Evolutionary conservation across 2,329 filamentous ascomycete genomes (phyloP).

Genomic region (Diaporthe citri): DNA sequence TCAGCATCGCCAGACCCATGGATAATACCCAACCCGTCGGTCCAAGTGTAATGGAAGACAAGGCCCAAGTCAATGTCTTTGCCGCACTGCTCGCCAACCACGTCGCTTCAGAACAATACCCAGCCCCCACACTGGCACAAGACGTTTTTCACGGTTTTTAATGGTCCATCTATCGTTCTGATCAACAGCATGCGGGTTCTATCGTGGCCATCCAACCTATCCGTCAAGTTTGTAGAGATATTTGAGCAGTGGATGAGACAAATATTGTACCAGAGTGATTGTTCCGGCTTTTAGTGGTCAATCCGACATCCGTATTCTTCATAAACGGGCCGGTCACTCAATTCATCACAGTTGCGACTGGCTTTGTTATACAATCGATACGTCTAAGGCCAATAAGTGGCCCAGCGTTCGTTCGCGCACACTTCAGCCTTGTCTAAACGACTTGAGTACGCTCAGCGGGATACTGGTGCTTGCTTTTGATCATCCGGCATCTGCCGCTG

Average conservation of each 20-base stretch:
- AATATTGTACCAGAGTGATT: not conserved
- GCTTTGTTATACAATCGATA: too few relatives aligned
- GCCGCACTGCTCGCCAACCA: not conserved
- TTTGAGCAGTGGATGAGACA: not conserved
- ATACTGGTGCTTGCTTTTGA: not conserved
- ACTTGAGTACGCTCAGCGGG: not conserved
- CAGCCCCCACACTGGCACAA: too few relatives aligned
- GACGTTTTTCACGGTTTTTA: too few relatives aligned
- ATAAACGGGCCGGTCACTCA: not conserved
- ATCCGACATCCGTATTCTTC: too few relatives aligned
- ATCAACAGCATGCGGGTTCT: too few relatives aligned
- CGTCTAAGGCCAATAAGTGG: not conserved
- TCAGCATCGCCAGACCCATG: not conserved
- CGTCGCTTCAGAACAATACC: too few relatives aligned
- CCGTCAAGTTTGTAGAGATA: not conserved
- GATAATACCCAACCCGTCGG: not conserved
- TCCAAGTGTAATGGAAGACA: not conserved
- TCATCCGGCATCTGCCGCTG: not conserved
- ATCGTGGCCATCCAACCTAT: not conserved
- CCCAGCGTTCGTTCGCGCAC: not conserved
- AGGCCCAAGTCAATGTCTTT: not conserved
- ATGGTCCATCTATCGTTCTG: too few relatives aligned
- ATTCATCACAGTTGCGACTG: not conserved
- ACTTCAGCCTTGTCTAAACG: not conserved
- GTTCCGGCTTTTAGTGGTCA: not conserved